phyloP scores from a whole-genome alignment of 2,329 filamentous ascomycete species.

The Talaromyces sp. region DNA sequence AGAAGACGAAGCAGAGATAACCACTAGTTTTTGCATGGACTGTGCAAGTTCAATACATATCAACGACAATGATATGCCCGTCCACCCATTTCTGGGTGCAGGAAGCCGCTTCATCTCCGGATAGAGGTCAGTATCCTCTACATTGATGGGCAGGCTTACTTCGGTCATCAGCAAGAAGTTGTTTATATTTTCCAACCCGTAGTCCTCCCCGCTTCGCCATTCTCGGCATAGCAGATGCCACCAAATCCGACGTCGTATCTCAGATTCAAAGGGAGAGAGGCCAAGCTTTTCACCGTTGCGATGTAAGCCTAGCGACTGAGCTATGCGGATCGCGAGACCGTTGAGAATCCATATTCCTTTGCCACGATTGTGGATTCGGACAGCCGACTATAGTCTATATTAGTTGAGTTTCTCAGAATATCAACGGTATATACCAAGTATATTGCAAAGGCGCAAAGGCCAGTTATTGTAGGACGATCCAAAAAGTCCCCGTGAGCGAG shows the following conservation, averaged over 20 bases:
- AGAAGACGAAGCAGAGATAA: not conserved
- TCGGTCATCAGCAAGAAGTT: constrained; percentile 37
- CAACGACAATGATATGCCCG: not conserved
- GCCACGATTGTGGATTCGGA: constrained; percentile 17
- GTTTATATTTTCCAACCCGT: constrained; percentile 50
- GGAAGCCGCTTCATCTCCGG: constrained; percentile 8
- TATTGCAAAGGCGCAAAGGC: constrained; percentile 28
- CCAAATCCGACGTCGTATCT: constrained; percentile 56
- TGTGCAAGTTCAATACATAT: not conserved
- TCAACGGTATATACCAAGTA: constrained; percentile 27
- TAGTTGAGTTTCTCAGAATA: not conserved
- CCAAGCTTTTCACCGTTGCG: constrained; percentile 49
- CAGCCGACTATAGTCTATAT: constrained; percentile 12
- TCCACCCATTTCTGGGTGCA: not conserved
- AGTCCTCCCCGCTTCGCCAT: constrained; percentile 52
- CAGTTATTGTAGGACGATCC: constrained; percentile 32
- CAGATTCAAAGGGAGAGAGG: constrained; percentile 52
- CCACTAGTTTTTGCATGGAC: not conserved
- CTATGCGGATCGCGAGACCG: constrained; percentile 47
- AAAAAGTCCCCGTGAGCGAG: constrained; percentile 36
- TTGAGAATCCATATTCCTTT: constrained; percentile 44
- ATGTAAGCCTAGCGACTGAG: constrained; percentile 52
- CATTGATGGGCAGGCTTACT: not conserved
- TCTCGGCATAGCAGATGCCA: constrained; percentile 42
- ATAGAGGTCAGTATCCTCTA: constrained; percentile 1